Conservation (phyloP, 2,329 filamentous ascomycete species). For the Leptographium wingfieldii region DNA sequence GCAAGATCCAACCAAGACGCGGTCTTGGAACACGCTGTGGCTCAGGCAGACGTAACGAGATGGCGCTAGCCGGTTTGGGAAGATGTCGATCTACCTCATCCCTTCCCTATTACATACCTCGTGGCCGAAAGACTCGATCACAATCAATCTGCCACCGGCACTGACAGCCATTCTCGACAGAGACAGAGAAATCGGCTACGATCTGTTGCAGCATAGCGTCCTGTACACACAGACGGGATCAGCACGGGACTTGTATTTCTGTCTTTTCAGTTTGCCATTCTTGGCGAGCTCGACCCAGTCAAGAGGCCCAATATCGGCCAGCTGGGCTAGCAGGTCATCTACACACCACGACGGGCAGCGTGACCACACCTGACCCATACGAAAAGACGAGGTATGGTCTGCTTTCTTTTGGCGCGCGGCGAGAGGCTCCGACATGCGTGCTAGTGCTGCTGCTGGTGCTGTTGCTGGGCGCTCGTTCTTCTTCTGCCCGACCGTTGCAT, state of each 20-base stretch:
- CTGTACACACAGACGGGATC: too few species aligned
- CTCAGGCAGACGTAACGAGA: background rate
- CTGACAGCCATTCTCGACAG: background rate
- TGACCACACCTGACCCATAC: background rate
- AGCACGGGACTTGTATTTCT: too few species aligned
- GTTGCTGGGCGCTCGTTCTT: background rate
- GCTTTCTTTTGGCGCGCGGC: background rate
- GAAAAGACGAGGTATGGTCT: background rate
- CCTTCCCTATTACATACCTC: constrained; percentile 2
- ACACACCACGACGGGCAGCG: background rate
- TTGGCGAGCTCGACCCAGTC: too few species aligned
- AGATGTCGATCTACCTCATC: background rate
- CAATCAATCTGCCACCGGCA: constrained; percentile 1
- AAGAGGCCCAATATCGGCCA: background rate
- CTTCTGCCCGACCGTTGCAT: background rate
- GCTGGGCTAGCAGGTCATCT: background rate
- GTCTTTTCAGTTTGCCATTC: too few species aligned
- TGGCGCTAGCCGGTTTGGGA: constrained; percentile 4
- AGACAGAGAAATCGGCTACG: background rate
- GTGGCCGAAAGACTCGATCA: constrained; percentile 9
- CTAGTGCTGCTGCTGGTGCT: background rate
- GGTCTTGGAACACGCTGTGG: constrained; percentile 9
- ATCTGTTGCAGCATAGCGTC: too few species aligned
- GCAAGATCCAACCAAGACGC: constrained; percentile 10
- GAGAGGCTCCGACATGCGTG: background rate